Conservation (phyloP, 2,329 filamentous ascomycete species). For the Fusarium liriodendri region DNA sequence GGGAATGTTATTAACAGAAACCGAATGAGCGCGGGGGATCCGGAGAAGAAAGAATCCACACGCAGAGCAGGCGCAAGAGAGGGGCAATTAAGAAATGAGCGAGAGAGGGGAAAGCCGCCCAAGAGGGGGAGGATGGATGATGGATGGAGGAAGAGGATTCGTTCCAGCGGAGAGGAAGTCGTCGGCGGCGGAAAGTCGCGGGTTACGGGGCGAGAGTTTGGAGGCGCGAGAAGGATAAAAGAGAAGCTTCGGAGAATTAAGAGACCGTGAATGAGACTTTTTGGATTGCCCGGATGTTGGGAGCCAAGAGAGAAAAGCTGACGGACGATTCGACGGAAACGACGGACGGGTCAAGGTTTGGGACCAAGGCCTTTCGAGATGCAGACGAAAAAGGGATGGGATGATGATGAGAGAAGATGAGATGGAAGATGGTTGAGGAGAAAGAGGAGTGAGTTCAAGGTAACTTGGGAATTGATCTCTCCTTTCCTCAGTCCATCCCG, state of each 20-base stretch:
- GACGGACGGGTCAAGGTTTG: slow-evolving; percentile 43
- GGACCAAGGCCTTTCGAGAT: slow-evolving; percentile 21
- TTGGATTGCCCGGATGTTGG: neutral
- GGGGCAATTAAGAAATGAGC: slow-evolving; percentile 27
- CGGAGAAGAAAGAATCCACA: neutral
- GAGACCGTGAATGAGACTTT: neutral
- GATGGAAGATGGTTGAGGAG: neutral
- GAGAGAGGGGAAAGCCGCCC: neutral
- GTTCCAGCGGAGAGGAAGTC: slow-evolving; percentile 1
- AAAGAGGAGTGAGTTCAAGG: neutral
- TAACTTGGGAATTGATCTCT: neutral
- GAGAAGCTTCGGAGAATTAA: slow-evolving; percentile 31
- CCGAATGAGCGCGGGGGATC: slow-evolving; percentile 13
- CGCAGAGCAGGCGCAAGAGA: slow-evolving; percentile 12
- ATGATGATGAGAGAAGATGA: neutral
- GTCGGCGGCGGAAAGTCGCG: slow-evolving; percentile 26
- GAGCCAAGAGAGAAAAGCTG: neutral
- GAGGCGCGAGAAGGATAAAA: slow-evolving; percentile 2
- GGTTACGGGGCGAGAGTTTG: slow-evolving; percentile 9
- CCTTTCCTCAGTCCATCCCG: slow-evolving; percentile 11
- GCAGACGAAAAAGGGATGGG: neutral
- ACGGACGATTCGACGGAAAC: slow-evolving; percentile 40
- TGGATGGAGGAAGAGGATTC: neutral
- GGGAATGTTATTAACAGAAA: slow-evolving; percentile 16
- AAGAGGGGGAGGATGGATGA: neutral